Evolutionary conservation across 192 early-diverging fungal genomes (phyloP), one percentile per base, ranked within the genome.

Genomic region (Backusella circina): DNA sequence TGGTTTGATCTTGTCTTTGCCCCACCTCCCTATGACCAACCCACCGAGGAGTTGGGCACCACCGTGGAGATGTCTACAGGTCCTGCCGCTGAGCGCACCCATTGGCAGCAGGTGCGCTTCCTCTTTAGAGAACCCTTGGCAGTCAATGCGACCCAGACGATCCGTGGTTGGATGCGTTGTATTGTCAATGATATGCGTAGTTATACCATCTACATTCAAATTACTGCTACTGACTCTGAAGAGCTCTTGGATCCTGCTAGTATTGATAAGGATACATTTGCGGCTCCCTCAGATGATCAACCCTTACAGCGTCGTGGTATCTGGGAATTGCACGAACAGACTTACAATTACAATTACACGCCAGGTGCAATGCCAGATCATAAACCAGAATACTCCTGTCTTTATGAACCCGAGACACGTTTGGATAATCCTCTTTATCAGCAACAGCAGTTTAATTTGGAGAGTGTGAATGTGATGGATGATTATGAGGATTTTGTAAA

Each of bases 71-170:
- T 99, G 88, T 93, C 93, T 7, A 99, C 97, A 7, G 86, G 87
- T 7, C 97, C 97, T 5, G 74, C 87, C 32, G 89, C 95, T 2
- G 94, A 96, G 41, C 90, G 91, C 5, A 99, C 98, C 6, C 98
- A 99, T 79, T 99, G 98, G 98, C 97, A 99, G 76, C 97, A 99
- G 82, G 94, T 96, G 18, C 91, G 97, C 9, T 92, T 99, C 81
- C 74, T 99, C 71, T 89, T 98, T 35, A 91, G 92, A 78, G 96
- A 97, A 82, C 98, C 98, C 9, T 80, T 99, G 32, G 98, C 95
- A 0, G 94, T 97, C 8, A 99, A 99, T 85, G 93, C 96, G 0
- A 93, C 88, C 39, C 94, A 98, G 81, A 84, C 83, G 0, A 83
- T 99, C 28, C 87, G 86, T n/a, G 98, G 98, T 3, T 89, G 89